A percentile compares a stretch with the other conserved stretches of the same genome.
Conservation (phyloP, 2,329 filamentous ascomycete species). For the Whalleya microplaca region DNA sequence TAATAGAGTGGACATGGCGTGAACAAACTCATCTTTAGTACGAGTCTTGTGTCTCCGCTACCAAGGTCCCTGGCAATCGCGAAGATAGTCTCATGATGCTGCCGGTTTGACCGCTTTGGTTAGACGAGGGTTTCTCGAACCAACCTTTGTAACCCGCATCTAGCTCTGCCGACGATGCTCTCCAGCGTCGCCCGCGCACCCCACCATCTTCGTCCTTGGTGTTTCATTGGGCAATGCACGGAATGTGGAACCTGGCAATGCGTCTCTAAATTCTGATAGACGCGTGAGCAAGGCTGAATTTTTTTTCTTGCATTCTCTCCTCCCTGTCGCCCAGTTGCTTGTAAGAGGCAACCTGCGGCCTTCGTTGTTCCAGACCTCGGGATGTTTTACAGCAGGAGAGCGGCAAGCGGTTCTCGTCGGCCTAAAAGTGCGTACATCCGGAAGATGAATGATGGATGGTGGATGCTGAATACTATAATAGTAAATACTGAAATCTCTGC, state of each 20-base stretch:
- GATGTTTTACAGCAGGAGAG: slow-evolving; percentile 8
- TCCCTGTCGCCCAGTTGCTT: slow-evolving; percentile 2
- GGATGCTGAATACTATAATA: neutral
- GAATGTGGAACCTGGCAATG: slow-evolving; percentile 14
- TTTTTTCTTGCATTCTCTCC: too few species aligned
- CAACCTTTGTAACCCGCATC: slow-evolving; percentile 7
- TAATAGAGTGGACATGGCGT: neutral
- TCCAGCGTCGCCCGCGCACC: slow-evolving; percentile 57
- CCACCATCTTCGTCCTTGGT: neutral
- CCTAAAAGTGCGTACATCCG: neutral
- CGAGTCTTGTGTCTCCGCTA: too few species aligned
- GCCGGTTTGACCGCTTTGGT: slow-evolving; percentile 9
- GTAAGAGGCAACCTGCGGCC: neutral
- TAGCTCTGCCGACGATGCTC: slow-evolving; percentile 4
- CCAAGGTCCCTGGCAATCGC: slow-evolving; percentile 12
- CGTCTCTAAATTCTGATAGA: slow-evolving; percentile 6
- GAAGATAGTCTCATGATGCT: slow-evolving; percentile 16
- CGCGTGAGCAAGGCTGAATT: slow-evolving; percentile 25
- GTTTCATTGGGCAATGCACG: slow-evolving; percentile 23
- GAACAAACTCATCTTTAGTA: too few species aligned
- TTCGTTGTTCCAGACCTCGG: slow-evolving; percentile 1
- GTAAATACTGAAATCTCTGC: slow-evolving; percentile 19
- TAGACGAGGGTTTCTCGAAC: slow-evolving; percentile 10
- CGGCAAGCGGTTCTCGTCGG: slow-evolving; percentile 26
- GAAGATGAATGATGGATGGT: too few species aligned